phyloP scores from a whole-genome alignment of 352 stramenopile genomes.

The Globisporangium radiosum region DNA sequence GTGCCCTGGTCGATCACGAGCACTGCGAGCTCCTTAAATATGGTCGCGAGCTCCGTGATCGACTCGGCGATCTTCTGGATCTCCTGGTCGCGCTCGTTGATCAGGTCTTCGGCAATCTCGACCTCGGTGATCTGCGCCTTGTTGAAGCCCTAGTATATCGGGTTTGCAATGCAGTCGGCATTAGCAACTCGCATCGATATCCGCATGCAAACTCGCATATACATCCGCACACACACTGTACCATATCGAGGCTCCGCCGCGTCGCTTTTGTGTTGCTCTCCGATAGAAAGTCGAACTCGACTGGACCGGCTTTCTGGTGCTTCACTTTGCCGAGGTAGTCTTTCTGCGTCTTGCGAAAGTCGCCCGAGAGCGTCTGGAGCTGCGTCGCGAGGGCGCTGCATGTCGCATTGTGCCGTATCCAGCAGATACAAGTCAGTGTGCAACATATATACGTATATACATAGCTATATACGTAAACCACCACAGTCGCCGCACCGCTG shows the following conservation, averaged over 20 bases:
- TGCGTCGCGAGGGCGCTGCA: conserved; percentile 90
- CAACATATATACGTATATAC: not conserved
- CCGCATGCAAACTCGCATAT: not conserved
- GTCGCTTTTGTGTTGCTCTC: conserved; percentile 61
- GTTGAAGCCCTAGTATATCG: conserved; percentile 81
- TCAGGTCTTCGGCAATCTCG: conserved; percentile 93
- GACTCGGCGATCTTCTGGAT: conserved; percentile 97
- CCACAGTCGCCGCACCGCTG: conserved; percentile 32
- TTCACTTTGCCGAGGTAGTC: conserved; percentile 97
- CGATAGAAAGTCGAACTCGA: conserved; percentile 88
- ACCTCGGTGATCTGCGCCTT: conserved; percentile 94
- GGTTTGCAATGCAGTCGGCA: conserved; percentile 7
- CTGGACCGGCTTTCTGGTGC: conserved; percentile 94
- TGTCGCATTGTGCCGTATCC: not conserved
- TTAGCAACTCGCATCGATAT: conserved; percentile 8
- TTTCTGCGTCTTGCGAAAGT: conserved; percentile 97
- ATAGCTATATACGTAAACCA: too few relatives aligned
- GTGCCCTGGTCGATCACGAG: conserved; percentile 99
- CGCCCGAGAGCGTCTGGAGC: conserved; percentile 94
- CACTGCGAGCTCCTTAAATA: conserved; percentile 99
- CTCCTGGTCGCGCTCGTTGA: conserved; percentile 94
- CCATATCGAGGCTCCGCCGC: conserved; percentile 48
- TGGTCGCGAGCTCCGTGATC: conserved; percentile 98
- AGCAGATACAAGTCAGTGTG: not conserved
- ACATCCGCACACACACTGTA: conserved; percentile 4